Evolutionary conservation across 257 asterid genomes (phyloP).

Genomic region (Solanum virginianum): DNA sequence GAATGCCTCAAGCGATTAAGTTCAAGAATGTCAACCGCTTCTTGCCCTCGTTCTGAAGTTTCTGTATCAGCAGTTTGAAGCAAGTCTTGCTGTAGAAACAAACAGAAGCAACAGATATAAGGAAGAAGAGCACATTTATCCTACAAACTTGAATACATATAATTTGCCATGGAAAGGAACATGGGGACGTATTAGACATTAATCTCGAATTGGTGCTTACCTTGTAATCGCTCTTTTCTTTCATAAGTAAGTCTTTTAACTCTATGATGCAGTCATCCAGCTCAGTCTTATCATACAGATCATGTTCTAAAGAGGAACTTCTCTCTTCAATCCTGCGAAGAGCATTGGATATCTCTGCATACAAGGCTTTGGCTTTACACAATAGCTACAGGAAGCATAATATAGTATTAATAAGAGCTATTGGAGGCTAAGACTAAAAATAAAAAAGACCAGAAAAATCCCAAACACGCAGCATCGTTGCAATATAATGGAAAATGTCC

Average conservation of each 20-base stretch:
- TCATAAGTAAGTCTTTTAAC: constrained; percentile 38
- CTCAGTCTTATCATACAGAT: constrained; percentile 35
- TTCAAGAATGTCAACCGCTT: constrained; percentile 55
- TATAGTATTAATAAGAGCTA: background rate
- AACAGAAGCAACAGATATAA: background rate
- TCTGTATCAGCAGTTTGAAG: constrained; percentile 30
- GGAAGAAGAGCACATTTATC: background rate
- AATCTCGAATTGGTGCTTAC: constrained; percentile 23
- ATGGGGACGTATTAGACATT: background rate
- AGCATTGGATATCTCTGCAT: constrained; percentile 50
- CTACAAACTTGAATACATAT: background rate
- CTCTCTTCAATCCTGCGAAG: constrained; percentile 38
- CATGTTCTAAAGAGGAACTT: constrained; percentile 29
- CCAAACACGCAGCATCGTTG: background rate
- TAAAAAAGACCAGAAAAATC: background rate
- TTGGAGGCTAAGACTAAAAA: background rate
- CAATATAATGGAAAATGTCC: background rate
- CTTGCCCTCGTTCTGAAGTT: constrained; percentile 12
- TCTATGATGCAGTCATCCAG: constrained; percentile 40
- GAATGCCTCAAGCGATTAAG: constrained; percentile 69
- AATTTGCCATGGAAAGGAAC: background rate
- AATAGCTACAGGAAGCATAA: constrained; percentile 38
- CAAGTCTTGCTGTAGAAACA: constrained; percentile 27
- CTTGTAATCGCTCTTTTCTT: constrained; percentile 37
- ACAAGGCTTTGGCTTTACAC: constrained; percentile 54